phyloP scores from a whole-genome alignment of 2,329 filamentous ascomycete species.

The Fusarium sublunatum region DNA sequence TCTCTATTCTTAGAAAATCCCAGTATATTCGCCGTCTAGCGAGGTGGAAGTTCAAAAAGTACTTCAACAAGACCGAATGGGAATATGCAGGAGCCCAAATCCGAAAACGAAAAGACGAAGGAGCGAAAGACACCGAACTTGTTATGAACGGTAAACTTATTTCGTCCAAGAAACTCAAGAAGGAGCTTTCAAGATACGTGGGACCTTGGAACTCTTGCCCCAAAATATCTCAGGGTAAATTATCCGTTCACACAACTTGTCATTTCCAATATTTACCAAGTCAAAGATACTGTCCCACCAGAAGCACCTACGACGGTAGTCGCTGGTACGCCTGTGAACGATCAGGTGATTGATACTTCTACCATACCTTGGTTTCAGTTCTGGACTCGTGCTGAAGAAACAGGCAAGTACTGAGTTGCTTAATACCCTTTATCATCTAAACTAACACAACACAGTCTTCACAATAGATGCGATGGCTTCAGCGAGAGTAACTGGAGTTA shows the following conservation, averaged over 20 bases:
- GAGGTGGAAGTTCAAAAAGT: constrained; percentile 6
- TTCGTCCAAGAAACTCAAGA: neutral
- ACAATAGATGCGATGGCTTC: neutral
- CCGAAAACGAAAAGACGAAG: neutral
- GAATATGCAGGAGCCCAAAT: neutral
- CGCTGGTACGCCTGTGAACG: neutral
- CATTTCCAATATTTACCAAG: neutral
- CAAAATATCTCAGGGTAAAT: neutral
- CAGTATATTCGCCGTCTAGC: constrained; percentile 7
- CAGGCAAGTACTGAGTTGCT: neutral
- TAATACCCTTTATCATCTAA: neutral
- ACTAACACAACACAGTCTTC: neutral
- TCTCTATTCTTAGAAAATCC: neutral
- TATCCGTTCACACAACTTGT: neutral
- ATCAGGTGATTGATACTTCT: neutral
- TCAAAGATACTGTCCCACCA: neutral
- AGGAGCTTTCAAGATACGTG: constrained; percentile 6
- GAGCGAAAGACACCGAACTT: constrained; percentile 4
- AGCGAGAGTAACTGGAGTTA: neutral
- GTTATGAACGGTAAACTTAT: neutral
- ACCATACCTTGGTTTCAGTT: neutral
- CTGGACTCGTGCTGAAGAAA: neutral
- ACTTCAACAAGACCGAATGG: neutral
- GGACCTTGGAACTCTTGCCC: neutral
- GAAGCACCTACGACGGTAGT: neutral